Conservation (phyloP, 441 rosid genomes). For the Brassica hybrid region DNA sequence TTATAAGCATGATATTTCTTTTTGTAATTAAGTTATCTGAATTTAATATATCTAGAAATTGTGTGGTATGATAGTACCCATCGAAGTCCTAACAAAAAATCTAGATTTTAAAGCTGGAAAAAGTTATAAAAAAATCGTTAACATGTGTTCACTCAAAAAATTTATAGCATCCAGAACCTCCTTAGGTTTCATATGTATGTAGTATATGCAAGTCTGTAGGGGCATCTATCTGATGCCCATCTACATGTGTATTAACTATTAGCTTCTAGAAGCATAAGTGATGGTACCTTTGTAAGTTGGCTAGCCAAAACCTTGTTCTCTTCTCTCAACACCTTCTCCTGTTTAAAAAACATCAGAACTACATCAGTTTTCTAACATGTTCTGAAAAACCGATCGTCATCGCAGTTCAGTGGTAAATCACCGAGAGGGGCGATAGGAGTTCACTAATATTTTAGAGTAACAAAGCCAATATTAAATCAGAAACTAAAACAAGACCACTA, state of each 20-base stretch:
- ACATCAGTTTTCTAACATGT: constrained; percentile 3
- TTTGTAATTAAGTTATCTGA: neutral
- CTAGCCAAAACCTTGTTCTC: neutral
- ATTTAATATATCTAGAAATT: neutral
- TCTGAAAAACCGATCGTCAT: neutral
- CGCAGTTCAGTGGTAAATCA: neutral
- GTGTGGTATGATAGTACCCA: neutral
- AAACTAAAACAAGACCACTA: neutral
- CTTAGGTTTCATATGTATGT: neutral
- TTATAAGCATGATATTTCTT: neutral
- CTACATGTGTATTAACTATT: neutral
- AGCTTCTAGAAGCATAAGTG: neutral
- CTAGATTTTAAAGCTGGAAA: neutral
- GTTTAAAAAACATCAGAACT: neutral
- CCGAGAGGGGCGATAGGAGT: neutral
- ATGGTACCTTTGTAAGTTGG: neutral
- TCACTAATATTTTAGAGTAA: neutral
- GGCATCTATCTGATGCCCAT: neutral
- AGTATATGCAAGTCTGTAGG: neutral
- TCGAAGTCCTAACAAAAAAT: neutral
- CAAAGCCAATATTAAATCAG: neutral
- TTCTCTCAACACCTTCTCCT: constrained; percentile 11
- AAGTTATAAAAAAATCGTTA: no score
- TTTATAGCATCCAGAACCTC: neutral
- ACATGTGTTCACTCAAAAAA: neutral